phyloP scores from a whole-genome alignment of 1,284 basidiomycete genomes.

The Cerrena zonata region DNA sequence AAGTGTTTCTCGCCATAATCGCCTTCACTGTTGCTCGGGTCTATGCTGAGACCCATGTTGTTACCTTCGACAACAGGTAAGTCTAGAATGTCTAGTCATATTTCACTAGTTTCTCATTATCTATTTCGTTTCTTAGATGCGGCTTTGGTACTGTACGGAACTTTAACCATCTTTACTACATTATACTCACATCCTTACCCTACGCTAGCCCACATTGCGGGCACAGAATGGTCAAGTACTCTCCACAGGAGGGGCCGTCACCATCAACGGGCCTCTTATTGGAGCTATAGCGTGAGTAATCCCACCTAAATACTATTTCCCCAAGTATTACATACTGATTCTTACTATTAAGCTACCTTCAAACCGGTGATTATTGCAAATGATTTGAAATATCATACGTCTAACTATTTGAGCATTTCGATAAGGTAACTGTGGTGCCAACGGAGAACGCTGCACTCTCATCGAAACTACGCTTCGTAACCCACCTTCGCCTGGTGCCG shows the following conservation, averaged over 20 bases:
- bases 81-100: neutral
- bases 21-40: neutral
- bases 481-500: conserved; percentile 32
- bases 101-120: too few species aligned
- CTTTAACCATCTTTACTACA: too few species aligned
- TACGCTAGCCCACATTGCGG: conserved; percentile 22
- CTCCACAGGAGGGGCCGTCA: conserved; percentile 31
- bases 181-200: neutral
- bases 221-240: conserved; percentile 21
- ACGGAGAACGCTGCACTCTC: conserved; percentile 39
- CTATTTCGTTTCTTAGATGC: conserved; percentile 26
- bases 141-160: conserved; percentile 32
- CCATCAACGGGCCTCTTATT: conserved; percentile 22
- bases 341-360: conserved; percentile 17
- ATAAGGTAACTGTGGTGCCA: conserved; percentile 30
- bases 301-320: too few species aligned
- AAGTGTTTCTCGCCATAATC: too few species aligned
- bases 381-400: too few species aligned
- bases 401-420: too few species aligned
- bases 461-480: conserved; percentile 41
- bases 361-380: conserved; percentile 16
- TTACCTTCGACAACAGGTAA: neutral
- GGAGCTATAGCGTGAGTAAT: conserved; percentile 31
- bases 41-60: neutral
- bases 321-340: too few species aligned